Evolutionary conservation across 768 basidiomycete genomes (phyloP), one percentile per base, ranked within the genome.

Genomic region (Podaxis rugospora): DNA sequence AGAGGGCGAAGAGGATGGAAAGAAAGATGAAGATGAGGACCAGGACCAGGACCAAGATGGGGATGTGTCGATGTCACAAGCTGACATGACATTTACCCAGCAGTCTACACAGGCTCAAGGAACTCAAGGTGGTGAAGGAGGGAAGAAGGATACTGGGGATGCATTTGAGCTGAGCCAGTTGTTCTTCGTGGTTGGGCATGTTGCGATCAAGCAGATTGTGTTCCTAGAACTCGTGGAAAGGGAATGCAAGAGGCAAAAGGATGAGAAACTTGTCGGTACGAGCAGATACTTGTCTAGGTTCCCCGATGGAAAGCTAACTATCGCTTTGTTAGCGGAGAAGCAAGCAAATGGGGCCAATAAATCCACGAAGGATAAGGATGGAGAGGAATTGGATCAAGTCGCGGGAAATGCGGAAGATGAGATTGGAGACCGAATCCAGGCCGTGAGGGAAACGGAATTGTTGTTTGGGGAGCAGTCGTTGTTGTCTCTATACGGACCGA

Each of bases 391-490:
- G 0, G 97, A 99, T 65, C 95, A 96, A 67, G 96, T 98, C 9
- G 94, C 91, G 6, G 97, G 97, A 5, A 96, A 95, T 68, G 94
- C 94, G 3, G 97, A 99, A 71, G 97, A 99, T 69, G 97, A 99
- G 67, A 96, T 98, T 65, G 97, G 95, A 13, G 97, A 99, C 61
- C 83, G 89, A 7, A 90, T 99, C 40, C 87, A 89, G 1, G 83
- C 76, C 1, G 84, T 97, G 57, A 80, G 94, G 32, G 97, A 99
- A 76, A 81, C 80, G 3, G 95, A 98, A 72, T 77, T 98, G 51
- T 76, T 98, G 13, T 94, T 92, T 65, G 93, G 95, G 1, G 77
- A 86, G 0, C 77, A 89, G 2, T 94, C 94, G 1, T 74, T 99
- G 51, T 73, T 99, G 55, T 86, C 90, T 1, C 69, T 92, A 5